Evolutionary conservation across 2,329 filamentous ascomycete species (phyloP), one percentile per base, ranked within the genome.

Genomic region (Penicillium sp.): DNA sequence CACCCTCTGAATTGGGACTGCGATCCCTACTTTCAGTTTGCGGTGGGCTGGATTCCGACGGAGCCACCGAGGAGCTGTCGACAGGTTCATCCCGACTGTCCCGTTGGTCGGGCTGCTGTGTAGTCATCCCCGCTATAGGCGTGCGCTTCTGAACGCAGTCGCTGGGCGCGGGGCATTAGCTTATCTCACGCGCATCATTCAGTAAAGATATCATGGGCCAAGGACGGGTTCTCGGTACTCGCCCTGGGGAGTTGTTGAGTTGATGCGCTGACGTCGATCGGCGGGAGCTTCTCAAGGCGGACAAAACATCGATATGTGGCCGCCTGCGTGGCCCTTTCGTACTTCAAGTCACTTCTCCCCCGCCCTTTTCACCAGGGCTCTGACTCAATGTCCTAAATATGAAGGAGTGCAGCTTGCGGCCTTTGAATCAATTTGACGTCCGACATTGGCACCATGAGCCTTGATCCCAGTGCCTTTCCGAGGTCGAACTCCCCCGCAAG

Each of bases 401-500:
- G 69, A 73, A 64, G 70, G 63, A 53, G 65, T 50, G 54, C 56
- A 59, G 51, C 57, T 47, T 59, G 51, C 50, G 49, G 43, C 33
- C 51, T 55, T 54, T 51, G 54, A 51, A 58, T 57, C 49, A 52
- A 61, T 62, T 57, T 48, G 58, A 54, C 51, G 51, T 64, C 56
- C 62, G 56, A 65, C 50, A 63, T 64, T 65, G 59, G 66, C 68
- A 74, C 57, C 65, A 75, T 74, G 71, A 74, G 68, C 67, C 70
- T 71, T 69, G 72, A 75, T 70, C 66, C 71, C 47, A 68, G 65
- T 64, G 66, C 64, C 58, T 69, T 74, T 65, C 65, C 69, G 62
- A 71, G 73, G 66, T 73, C 72, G 51, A 68, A 71, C 63, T 94
- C 91, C 58, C 90, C 90, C 66, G 85, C 89, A 70, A 92, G 87